phyloP scores from a whole-genome alignment of 805 yeast genomes.

The Scheffersomyces stipitis region DNA sequence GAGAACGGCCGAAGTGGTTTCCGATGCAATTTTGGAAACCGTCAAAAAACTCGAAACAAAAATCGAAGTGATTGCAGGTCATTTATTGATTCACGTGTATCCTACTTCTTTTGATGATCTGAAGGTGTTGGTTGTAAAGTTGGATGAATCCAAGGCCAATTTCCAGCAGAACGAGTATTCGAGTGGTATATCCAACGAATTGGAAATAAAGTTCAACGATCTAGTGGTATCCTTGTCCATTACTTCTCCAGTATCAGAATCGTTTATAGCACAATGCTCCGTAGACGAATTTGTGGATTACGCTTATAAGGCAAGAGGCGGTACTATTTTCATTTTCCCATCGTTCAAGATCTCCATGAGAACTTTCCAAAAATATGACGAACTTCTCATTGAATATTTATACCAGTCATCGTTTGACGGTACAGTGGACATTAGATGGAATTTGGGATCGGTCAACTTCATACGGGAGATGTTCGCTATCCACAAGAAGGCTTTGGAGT shows the following conservation, averaged over 20 bases:
- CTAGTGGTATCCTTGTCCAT: constrained; percentile 68
- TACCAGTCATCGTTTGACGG: constrained; percentile 82
- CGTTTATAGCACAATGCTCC: constrained; percentile 41
- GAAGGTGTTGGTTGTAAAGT: constrained; percentile 64
- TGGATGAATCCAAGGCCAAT: constrained; percentile 55
- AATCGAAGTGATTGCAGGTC: constrained; percentile 60
- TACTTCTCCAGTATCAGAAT: constrained; percentile 52
- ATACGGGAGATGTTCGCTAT: constrained; percentile 91
- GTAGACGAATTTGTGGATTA: constrained; percentile 56
- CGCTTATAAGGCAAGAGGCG: constrained; percentile 68
- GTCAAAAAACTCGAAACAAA: constrained; percentile 59
- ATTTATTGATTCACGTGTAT: constrained; percentile 62
- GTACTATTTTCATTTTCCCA: constrained; percentile 78
- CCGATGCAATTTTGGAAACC: constrained; percentile 25
- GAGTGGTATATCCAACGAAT: constrained; percentile 50
- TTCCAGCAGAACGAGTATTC: constrained; percentile 50
- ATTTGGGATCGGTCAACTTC: constrained; percentile 84
- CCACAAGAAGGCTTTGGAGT: constrained; percentile 70
- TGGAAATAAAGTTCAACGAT: constrained; percentile 62
- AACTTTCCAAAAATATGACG: constrained; percentile 58
- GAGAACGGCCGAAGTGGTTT: constrained; percentile 3
- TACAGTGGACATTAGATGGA: constrained; percentile 90
- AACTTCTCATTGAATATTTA: constrained; percentile 60
- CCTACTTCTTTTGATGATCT: constrained; percentile 81
- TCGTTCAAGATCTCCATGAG: constrained; percentile 73